These are phyloP conservation scores for Perkinsus marinus DNA, from an alignment of 169 alveolate genomes.

Conservation along the genomic window DNA sequence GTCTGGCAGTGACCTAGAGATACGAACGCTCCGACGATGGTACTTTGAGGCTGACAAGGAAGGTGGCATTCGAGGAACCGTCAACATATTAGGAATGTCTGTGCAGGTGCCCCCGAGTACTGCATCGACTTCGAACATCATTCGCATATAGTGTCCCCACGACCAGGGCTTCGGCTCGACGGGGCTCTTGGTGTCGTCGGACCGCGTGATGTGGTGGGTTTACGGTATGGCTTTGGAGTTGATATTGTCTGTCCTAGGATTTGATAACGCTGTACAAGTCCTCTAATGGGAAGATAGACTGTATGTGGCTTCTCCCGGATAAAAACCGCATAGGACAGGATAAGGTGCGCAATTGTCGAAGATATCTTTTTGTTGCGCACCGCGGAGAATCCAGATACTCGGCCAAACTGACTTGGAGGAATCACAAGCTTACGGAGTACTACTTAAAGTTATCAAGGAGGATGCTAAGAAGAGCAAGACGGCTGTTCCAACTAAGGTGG, in stretches of 20 bases:
- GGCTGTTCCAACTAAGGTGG: background rate
- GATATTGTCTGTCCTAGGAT: background rate
- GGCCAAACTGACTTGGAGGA: background rate
- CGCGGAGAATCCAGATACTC: background rate
- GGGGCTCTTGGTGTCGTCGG: background rate
- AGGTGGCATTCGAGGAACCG: background rate
- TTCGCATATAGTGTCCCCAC: background rate
- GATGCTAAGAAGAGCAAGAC: background rate
- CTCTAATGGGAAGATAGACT: background rate
- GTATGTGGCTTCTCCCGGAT: background rate
- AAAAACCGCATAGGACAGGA: background rate
- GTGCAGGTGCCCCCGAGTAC: background rate
- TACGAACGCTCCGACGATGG: background rate
- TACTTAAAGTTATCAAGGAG: background rate
- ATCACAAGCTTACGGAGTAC: background rate
- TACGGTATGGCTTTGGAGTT: background rate
- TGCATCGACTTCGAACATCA: background rate
- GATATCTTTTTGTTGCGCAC: background rate
- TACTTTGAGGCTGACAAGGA: background rate
- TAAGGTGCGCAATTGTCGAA: background rate
- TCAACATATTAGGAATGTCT: background rate
- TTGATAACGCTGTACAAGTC: background rate
- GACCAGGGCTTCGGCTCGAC: background rate
- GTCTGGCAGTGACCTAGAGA: background rate
- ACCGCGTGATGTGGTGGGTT: background rate